Evolutionary conservation across 495 filamentous ascomycete genomes (phyloP), one percentile per base, ranked within the genome.

Genomic region (Hypoxylon perforatum): DNA sequence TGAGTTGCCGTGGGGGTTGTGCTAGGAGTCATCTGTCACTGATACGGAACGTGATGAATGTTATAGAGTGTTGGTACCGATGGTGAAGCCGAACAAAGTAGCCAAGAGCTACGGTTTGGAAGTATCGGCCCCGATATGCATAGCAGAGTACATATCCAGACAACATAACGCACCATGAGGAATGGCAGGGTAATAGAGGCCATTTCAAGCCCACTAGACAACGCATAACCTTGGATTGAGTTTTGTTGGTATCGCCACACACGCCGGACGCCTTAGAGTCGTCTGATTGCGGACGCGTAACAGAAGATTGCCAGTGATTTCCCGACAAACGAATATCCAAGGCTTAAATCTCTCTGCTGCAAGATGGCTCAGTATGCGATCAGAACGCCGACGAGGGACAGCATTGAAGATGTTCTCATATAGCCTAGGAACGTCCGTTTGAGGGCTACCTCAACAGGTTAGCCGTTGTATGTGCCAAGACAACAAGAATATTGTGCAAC

Each of bases 381-480:
- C 21, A 88, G 68, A 5, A 88, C 85, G 42, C 88, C 86, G 51
- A 88, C 79, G 76, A 93, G 88, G 4, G 90, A 84, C 19, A 94
- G 78, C 6, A 86, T 79, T 21, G 90, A 74, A 0, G 90, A 91
- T 7, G 91, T 93, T 50, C 91, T 88, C 41, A 92, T 81, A 76
- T 93, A 94, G 49, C 82, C 87, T 44, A 94, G 86, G 73, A 90
- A 94, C 33, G 91, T 95, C 58, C 91, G 81, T 76, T 95, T 90
- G 22, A 92, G 82, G 25, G 91, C 92, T 94, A 72, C 46, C 49
- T 67, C 19, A 60, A 61, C 10, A 25, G 46, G 61, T 64, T 61
- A 69, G 35, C 51, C 57, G 66, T 23, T 47, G 48, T 15, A 30
- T 35, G 25, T 36, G 54, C 61, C 71, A 56, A 61, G 65, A 53